Evolutionary conservation across 2,329 filamentous ascomycete genomes (phyloP).

Genomic region (Scedosporium apiospermum): DNA sequence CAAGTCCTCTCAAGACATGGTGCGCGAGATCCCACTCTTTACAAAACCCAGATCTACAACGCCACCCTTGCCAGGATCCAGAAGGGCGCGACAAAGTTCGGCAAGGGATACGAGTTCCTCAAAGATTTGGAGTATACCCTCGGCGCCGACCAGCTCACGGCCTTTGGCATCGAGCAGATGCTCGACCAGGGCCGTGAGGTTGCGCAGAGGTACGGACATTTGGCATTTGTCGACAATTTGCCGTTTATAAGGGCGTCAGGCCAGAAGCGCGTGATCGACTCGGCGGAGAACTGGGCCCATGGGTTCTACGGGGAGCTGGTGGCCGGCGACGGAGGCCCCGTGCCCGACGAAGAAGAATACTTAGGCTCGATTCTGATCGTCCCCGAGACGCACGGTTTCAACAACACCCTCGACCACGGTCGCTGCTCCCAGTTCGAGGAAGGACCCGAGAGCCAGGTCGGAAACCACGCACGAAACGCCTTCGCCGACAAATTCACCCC

Average conservation of each 20-base stretch:
- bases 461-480: conserved; percentile 36
- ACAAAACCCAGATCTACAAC: conserved; percentile 57
- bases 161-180: conserved; percentile 59
- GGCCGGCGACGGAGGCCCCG: conserved; percentile 21
- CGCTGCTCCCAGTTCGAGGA: conserved; percentile 63
- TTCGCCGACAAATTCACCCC: conserved; percentile 59
- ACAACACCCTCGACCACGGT: conserved; percentile 75
- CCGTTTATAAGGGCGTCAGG: conserved; percentile 68
- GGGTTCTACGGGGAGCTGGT: conserved; percentile 53
- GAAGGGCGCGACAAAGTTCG: conserved; percentile 42
- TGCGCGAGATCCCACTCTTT: conserved; percentile 66
- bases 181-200: conserved; percentile 68
- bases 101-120: conserved; percentile 59
- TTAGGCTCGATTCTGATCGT: conserved; percentile 55
- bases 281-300: conserved; percentile 64
- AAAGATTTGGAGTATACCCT: conserved; percentile 61
- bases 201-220: conserved; percentile 57
- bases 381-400: conserved; percentile 54
- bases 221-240: conserved; percentile 18
- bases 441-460: conserved; percentile 38
- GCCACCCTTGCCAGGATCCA: conserved; percentile 59
- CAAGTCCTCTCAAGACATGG: conserved; percentile 79
- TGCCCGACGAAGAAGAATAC: conserved; percentile 26
- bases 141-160: conserved; percentile 58
- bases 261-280: conserved; percentile 62